Conservation (phyloP, 495 filamentous ascomycete species). For the Aspergillus saccharolyticus region DNA sequence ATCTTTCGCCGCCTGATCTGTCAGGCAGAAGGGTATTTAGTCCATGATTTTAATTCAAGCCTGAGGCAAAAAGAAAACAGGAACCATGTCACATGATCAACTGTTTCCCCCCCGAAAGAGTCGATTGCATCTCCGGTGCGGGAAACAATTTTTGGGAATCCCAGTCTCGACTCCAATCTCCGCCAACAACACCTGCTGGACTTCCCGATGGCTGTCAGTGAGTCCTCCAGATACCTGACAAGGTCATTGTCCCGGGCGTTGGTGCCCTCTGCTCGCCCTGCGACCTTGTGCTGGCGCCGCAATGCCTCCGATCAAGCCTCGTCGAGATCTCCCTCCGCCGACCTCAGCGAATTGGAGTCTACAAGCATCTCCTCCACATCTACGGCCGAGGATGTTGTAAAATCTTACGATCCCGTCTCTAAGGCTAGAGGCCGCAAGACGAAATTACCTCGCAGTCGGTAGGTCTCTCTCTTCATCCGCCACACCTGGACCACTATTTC, state of each 20-base stretch:
- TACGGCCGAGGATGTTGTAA: slow-evolving; percentile 23
- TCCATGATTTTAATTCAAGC: too few relatives aligned
- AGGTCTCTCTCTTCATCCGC: slow-evolving; percentile 12
- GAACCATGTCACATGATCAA: slow-evolving; percentile 15
- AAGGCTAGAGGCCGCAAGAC: slow-evolving; percentile 45
- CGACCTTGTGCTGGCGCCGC: slow-evolving; percentile 36
- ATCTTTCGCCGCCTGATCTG: not conserved
- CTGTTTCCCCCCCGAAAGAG: slow-evolving; percentile 7
- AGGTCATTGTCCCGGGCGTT: slow-evolving; percentile 39
- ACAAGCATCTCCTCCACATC: slow-evolving; percentile 27
- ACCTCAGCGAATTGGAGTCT: slow-evolving; percentile 36
- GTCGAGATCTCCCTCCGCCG: slow-evolving; percentile 26
- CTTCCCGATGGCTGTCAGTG: slow-evolving; percentile 39
- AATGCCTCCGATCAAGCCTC: slow-evolving; percentile 46
- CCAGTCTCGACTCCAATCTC: slow-evolving; percentile 13
- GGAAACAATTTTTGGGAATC: slow-evolving; percentile 36
- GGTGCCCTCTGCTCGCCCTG: slow-evolving; percentile 30
- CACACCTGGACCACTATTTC: not conserved
- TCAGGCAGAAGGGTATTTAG: slow-evolving; percentile 12
- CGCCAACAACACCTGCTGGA: slow-evolving; percentile 17
- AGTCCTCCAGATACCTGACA: slow-evolving; percentile 40
- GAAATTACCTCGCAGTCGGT: slow-evolving; percentile 67
- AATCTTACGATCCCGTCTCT: slow-evolving; percentile 55
- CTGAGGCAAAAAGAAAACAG: not conserved
- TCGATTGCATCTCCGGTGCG: slow-evolving; percentile 16